phyloP scores from a whole-genome alignment of 2,329 filamentous ascomycete genomes.

The Exophiala spinifera region DNA sequence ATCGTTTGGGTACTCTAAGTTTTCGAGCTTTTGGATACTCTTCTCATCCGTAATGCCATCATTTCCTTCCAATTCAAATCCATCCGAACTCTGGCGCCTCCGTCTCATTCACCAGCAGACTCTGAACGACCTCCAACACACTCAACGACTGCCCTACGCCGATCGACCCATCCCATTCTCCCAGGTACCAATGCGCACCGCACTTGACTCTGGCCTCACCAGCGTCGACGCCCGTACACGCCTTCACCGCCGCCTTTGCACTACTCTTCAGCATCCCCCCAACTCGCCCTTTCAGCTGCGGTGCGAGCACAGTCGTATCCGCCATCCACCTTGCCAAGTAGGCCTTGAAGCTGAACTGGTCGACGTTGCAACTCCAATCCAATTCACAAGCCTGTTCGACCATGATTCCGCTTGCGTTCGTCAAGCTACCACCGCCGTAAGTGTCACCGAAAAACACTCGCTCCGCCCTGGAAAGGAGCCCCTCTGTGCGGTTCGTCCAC shows the following conservation, averaged over 20 bases:
- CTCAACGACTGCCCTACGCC: conserved; percentile 69
- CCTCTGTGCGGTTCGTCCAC: not conserved
- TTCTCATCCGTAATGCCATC: too few species aligned
- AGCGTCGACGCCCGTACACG: not conserved
- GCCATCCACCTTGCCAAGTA: conserved; percentile 61
- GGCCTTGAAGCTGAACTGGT: conserved; percentile 63
- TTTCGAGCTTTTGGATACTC: too few species aligned
- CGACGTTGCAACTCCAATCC: conserved; percentile 55
- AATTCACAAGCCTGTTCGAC: conserved; percentile 58
- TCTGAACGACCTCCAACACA: conserved; percentile 55
- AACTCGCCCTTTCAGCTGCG: conserved; percentile 53
- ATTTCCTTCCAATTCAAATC: not conserved
- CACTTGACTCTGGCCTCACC: conserved; percentile 54
- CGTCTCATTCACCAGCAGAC: conserved; percentile 5
- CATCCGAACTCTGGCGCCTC: not conserved
- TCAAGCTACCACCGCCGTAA: conserved; percentile 45
- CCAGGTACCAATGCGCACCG: conserved; percentile 59
- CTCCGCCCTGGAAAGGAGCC: not conserved
- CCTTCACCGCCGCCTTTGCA: not conserved
- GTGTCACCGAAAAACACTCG: conserved; percentile 36
- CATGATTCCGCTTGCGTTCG: conserved; percentile 49
- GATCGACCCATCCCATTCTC: conserved; percentile 53
- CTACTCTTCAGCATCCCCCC: conserved; percentile 38
- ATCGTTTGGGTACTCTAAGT: too few species aligned
- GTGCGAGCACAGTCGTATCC: conserved; percentile 54